A percentile compares a stretch with the other conserved stretches of the same genome.
Conservation (phyloP, 225 moss, liverwort and hornwort genomes). For the Physcomitrium patens region DNA sequence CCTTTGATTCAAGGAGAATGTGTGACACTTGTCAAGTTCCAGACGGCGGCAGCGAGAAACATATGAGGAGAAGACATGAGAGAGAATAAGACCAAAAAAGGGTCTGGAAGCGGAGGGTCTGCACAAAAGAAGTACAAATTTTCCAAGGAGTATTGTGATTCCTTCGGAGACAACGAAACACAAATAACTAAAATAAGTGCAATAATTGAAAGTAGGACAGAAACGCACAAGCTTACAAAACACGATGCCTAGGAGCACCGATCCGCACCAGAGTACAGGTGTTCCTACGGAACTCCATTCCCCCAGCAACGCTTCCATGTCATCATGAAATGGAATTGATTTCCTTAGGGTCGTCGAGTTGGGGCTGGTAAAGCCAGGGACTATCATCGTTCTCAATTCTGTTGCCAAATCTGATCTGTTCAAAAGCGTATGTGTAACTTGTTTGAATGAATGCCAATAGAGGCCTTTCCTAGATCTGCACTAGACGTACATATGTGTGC, state of each 20-base stretch:
- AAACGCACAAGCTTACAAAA: conserved; percentile 78
- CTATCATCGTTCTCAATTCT: conserved; percentile 35
- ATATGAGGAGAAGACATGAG: background rate
- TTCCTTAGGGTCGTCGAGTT: conserved; percentile 49
- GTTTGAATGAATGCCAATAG: conserved; percentile 5
- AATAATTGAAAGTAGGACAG: conserved; percentile 19
- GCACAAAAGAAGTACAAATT: conserved; percentile 1
- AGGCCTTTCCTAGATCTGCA: conserved; percentile 32
- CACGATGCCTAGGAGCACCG: conserved; percentile 58
- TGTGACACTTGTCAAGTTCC: background rate
- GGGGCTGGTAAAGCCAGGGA: conserved; percentile 42
- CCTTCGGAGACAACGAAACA: conserved; percentile 11
- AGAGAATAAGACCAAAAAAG: background rate
- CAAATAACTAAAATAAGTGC: background rate
- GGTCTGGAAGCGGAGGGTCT: background rate
- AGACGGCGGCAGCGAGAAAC: background rate
- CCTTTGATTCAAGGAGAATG: background rate
- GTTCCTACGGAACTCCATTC: conserved; percentile 55
- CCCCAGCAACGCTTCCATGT: conserved; percentile 70
- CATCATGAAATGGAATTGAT: conserved; percentile 78
- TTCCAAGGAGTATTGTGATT: conserved; percentile 1
- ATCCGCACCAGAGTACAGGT: conserved; percentile 61
- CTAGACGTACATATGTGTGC: background rate
- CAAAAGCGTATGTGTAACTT: background rate
- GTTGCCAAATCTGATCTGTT: background rate